A percentile compares a stretch with the other conserved stretches of the same genome.
Conservation (phyloP, 1,139 yeast species). For the Yamadazyma epiphylla region DNA sequence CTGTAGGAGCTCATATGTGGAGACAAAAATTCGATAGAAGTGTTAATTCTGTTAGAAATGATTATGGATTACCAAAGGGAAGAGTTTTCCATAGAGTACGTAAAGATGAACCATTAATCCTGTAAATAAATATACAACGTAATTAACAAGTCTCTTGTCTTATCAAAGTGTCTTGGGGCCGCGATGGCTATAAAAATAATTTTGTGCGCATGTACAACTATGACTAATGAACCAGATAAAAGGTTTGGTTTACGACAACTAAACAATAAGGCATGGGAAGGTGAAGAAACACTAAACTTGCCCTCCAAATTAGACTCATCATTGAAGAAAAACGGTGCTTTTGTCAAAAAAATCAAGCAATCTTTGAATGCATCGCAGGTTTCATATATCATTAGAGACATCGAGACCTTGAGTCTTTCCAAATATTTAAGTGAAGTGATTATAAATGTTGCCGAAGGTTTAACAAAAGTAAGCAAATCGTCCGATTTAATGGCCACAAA, state of each 20-base stretch:
- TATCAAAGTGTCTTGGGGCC: too few species aligned
- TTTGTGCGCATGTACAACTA: too few species aligned
- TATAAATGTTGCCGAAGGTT: conserved; percentile 60
- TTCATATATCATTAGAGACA: conserved; percentile 52
- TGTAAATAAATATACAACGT: conserved; percentile 1
- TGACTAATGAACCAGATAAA: too few species aligned
- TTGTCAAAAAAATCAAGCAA: conserved; percentile 65
- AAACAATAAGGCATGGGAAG: conserved; percentile 55
- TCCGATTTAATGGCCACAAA: conserved; percentile 64
- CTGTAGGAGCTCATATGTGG: conserved; percentile 94
- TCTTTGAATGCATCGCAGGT: conserved; percentile 43
- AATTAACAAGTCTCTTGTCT: neutral
- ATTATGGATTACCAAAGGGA: conserved; percentile 72
- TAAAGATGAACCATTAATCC: conserved; percentile 22
- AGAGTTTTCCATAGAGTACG: conserved; percentile 63
- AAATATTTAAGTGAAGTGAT: conserved; percentile 75
- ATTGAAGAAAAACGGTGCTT: conserved; percentile 79
- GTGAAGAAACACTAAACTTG: conserved; percentile 25
- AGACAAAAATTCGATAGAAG: conserved; percentile 81
- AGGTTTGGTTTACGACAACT: too few species aligned
- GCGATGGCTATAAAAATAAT: too few species aligned
- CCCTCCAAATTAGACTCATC: conserved; percentile 61
- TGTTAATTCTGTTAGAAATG: conserved; percentile 60
- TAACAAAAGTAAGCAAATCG: conserved; percentile 48
- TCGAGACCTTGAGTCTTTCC: conserved; percentile 60